These are phyloP conservation scores for Huntiella abstrusa DNA, from an alignment of 2,329 filamentous ascomycete species.

Conservation along the genomic window DNA sequence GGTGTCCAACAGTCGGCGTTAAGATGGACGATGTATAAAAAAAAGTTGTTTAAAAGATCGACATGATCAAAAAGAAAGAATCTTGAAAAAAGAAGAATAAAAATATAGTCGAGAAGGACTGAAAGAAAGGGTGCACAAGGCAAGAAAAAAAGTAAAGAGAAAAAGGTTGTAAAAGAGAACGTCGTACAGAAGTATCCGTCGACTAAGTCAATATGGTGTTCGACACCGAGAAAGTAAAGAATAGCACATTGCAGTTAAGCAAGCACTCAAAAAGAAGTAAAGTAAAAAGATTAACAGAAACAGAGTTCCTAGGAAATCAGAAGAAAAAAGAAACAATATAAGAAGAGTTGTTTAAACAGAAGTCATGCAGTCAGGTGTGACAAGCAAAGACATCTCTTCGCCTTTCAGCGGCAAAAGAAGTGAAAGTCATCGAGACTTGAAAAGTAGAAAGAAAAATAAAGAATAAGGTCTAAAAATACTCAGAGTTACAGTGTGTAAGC, in stretches of 20 bases:
- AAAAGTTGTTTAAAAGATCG: slow-evolving; percentile 6
- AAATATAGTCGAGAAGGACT: background rate
- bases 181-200: too few species aligned
- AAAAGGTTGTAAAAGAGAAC: background rate
- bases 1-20: slow-evolving; percentile 21
- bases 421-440: too few species aligned
- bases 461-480: too few species aligned
- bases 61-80: slow-evolving; percentile 4
- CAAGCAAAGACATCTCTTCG: too few species aligned
- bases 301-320: background rate
- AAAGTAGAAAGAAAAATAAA: too few species aligned
- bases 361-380: too few species aligned
- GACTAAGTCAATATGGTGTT: background rate
- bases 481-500: too few species aligned
- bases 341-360: background rate
- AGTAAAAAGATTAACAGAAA: background rate
- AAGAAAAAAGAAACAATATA: background rate
- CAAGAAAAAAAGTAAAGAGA: background rate
- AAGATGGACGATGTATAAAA: slow-evolving; percentile 16
- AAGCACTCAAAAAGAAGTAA: background rate
- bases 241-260: background rate
- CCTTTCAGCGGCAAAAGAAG: too few species aligned
- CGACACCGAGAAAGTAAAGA: background rate
- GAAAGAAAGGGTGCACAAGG: background rate
- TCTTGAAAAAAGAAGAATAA: slow-evolving; percentile 4